Evolutionary conservation across 1,284 basidiomycete genomes (phyloP).

Genomic region (Trametes hirsuta): DNA sequence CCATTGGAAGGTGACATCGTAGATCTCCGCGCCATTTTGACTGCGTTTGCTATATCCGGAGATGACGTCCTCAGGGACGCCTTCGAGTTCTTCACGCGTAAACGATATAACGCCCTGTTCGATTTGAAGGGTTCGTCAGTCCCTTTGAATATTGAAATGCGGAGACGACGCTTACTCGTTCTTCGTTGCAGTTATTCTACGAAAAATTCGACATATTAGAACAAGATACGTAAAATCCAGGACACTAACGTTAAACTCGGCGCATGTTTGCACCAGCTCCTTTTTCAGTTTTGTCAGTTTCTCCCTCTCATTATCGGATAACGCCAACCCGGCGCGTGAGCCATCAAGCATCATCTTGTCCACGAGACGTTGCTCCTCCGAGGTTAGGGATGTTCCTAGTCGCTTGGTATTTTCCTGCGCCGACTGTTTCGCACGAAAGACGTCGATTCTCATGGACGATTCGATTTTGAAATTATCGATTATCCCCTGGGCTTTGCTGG

Average conservation of each 20-base stretch:
- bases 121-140: neutral
- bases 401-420: slow-evolving; percentile 70
- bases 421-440: slow-evolving; percentile 70
- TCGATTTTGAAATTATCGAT: slow-evolving; percentile 71
- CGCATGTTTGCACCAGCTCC: slow-evolving; percentile 68
- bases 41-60: slow-evolving; percentile 72
- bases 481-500: slow-evolving; percentile 70
- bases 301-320: slow-evolving; percentile 64
- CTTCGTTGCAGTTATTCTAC: slow-evolving; percentile 87
- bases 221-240: neutral
- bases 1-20: slow-evolving; percentile 73
- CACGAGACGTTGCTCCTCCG: slow-evolving; percentile 71
- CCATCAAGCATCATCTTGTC: slow-evolving; percentile 81
- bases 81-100: slow-evolving; percentile 73
- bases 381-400: slow-evolving; percentile 54
- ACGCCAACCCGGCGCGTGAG: slow-evolving; percentile 71
- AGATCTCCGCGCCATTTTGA: slow-evolving; percentile 58
- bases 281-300: slow-evolving; percentile 64
- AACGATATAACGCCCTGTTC: slow-evolving; percentile 63
- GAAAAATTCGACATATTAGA: neutral
- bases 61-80: slow-evolving; percentile 77
- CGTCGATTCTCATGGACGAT: slow-evolving; percentile 75
- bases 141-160: too few species aligned
- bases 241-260: slow-evolving; percentile 70
- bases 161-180: slow-evolving; percentile 52